These are phyloP conservation scores for Flueggea neowawraea DNA, from an alignment of 441 rosid genomes.

Conservation along the genomic window DNA sequence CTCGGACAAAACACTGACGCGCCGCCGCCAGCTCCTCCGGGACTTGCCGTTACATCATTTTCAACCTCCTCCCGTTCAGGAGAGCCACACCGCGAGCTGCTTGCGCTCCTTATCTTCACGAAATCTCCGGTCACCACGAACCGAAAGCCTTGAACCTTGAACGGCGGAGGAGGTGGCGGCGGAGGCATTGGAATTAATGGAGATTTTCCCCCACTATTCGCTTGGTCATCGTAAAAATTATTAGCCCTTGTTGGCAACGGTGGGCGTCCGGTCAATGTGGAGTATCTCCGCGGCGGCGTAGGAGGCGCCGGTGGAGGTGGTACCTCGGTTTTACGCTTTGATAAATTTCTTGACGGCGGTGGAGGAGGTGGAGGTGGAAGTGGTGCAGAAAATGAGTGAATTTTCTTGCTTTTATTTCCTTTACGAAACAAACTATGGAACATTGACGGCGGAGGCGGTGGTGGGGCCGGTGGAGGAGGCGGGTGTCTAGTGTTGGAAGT, in stretches of 20 bases:
- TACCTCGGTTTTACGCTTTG: background rate
- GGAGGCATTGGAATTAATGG: constrained; percentile 29
- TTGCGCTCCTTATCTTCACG: constrained; percentile 44
- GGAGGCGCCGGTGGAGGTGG: constrained; percentile 20
- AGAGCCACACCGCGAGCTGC: constrained; percentile 56
- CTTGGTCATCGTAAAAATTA: constrained; percentile 27
- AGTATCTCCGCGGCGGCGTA: constrained; percentile 24
- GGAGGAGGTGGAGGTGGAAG: constrained; percentile 45
- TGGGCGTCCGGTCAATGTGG: constrained; percentile 37
- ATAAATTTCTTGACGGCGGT: background rate
- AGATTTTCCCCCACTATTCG: constrained; percentile 34
- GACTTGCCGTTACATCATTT: constrained; percentile 12
- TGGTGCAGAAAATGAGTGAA: constrained; percentile 48
- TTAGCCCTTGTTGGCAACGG: constrained; percentile 47
- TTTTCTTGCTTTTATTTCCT: constrained; percentile 52
- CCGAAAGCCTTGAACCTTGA: constrained; percentile 39
- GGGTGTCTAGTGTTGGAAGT: constrained; percentile 30
- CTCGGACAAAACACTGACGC: constrained; percentile 56
- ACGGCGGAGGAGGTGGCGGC: constrained; percentile 67
- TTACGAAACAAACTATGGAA: constrained; percentile 62
- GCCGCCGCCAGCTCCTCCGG: constrained; percentile 17
- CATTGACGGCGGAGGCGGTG: constrained; percentile 56
- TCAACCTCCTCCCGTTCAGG: constrained; percentile 49
- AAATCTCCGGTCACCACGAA: constrained; percentile 44
- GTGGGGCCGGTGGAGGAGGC: constrained; percentile 62